These are phyloP conservation scores for Phytophthora lateralis DNA, from an alignment of 352 stramenopile species.

Conservation along the genomic window DNA sequence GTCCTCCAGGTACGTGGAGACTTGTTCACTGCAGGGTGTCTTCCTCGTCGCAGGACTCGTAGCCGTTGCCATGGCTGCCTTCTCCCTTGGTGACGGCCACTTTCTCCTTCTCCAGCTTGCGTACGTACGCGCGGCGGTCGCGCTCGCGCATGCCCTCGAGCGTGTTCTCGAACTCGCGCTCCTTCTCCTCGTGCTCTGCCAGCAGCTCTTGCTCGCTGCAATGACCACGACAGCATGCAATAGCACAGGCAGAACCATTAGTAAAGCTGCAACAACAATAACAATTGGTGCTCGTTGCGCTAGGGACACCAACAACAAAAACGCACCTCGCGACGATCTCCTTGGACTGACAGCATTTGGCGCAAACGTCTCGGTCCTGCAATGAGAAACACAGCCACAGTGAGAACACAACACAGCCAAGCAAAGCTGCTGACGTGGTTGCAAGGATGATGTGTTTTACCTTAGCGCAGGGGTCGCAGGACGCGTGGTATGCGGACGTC, in stretches of 20 bases:
- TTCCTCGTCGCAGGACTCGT: constrained; percentile 66
- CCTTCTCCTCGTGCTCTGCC: constrained; percentile 48
- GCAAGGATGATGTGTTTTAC: constrained; percentile 21
- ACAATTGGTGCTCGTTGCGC: not conserved
- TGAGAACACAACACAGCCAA: constrained; percentile 5
- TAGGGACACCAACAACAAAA: not conserved
- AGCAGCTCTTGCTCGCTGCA: constrained; percentile 60
- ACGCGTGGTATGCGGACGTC: constrained; percentile 93
- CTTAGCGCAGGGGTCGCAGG: constrained; percentile 92
- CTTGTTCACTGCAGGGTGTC: constrained; percentile 43
- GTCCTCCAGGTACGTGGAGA: constrained; percentile 2
- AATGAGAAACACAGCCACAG: not conserved
- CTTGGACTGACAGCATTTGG: constrained; percentile 87
- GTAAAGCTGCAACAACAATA: not conserved
- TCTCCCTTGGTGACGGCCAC: constrained; percentile 41
- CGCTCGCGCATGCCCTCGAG: constrained; percentile 78
- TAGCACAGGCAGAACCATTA: not conserved
- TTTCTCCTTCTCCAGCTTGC: constrained; percentile 69
- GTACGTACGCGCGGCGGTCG: constrained; percentile 72
- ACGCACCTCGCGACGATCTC: constrained; percentile 71
- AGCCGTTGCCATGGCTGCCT: constrained; percentile 36
- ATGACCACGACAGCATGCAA: constrained; percentile 4
- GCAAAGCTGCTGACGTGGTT: not conserved
- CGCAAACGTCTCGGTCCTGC: constrained; percentile 83
- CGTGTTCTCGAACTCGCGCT: constrained; percentile 55